Evolutionary conservation across 1,139 yeast genomes (phyloP).

Genomic region (Suhomyces ambrosiae): DNA sequence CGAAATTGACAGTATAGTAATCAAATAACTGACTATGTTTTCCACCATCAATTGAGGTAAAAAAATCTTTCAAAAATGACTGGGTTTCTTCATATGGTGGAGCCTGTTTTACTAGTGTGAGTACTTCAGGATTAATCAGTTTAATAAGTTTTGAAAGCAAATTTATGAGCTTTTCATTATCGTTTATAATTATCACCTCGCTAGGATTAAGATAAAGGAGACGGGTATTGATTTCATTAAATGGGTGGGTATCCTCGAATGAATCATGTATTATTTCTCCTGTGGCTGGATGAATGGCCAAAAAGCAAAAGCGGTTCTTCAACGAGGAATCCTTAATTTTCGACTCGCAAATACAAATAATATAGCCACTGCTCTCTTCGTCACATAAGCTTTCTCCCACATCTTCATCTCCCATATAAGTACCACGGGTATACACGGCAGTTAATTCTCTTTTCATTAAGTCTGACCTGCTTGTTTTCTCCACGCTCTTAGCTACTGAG

Average conservation of each 20-base stretch:
- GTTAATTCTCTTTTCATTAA: conserved; percentile 72
- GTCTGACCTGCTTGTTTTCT: conserved; percentile 44
- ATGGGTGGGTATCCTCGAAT: conserved; percentile 57
- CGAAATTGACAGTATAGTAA: conserved; percentile 28
- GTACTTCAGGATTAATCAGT: conserved; percentile 19
- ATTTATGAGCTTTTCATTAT: conserved; percentile 27
- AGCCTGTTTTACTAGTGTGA: conserved; percentile 13
- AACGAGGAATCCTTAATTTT: conserved; percentile 4
- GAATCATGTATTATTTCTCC: conserved; percentile 77
- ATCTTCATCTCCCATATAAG: conserved; percentile 69
- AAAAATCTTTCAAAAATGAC: conserved; percentile 18
- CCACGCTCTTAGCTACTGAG: conserved; percentile 61
- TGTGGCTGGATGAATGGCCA: conserved; percentile 75
- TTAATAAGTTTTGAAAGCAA: conserved; percentile 27
- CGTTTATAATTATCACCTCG: conserved; percentile 59
- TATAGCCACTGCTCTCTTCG: conserved; percentile 30
- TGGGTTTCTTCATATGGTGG: conserved; percentile 1
- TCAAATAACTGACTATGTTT: conserved; percentile 23
- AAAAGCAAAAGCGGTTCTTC: conserved; percentile 37
- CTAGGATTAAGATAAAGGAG: conserved; percentile 72
- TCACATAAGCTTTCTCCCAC: conserved; percentile 17
- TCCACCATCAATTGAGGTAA: conserved; percentile 17
- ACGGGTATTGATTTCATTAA: conserved; percentile 71
- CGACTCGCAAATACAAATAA: conserved; percentile 28
- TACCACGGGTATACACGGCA: conserved; percentile 79